Conservation (phyloP, 2,329 filamentous ascomycete genomes). For the Aspergillus fischeri region DNA sequence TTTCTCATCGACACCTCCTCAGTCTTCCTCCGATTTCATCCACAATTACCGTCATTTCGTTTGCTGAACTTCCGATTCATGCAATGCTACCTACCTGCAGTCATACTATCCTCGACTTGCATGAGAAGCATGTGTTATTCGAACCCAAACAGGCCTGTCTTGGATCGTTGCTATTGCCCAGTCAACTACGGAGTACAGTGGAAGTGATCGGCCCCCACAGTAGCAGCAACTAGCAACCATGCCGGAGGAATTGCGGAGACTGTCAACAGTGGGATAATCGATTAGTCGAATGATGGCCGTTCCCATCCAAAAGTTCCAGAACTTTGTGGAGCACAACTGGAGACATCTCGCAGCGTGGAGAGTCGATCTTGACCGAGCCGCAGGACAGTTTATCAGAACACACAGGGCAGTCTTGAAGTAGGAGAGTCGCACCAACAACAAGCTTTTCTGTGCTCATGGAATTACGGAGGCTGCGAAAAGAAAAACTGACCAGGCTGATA, state of each 20-base stretch:
- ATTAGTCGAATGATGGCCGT: not conserved
- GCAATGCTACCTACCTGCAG: not conserved
- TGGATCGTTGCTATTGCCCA: not conserved
- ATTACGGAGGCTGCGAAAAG: not conserved
- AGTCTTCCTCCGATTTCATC: not conserved
- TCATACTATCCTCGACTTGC: not conserved
- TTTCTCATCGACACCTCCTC: not conserved
- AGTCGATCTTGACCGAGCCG: not conserved
- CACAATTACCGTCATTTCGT: not conserved
- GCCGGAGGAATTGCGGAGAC: conserved; percentile 7
- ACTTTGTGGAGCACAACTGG: not conserved
- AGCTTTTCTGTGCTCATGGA: not conserved
- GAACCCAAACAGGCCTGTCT: not conserved
- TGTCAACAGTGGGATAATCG: not conserved
- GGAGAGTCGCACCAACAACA: not conserved
- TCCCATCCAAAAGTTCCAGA: conserved; percentile 3
- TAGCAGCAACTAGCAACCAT: not conserved
- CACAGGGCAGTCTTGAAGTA: no score
- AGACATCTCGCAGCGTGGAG: not conserved
- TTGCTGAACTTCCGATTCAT: not conserved
- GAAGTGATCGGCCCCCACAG: not conserved
- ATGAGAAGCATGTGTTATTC: not conserved
- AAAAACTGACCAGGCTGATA: not conserved
- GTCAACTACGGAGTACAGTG: not conserved
- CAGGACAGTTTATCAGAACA: not conserved